Evolutionary conservation across 2,329 filamentous ascomycete species (phyloP).

Genomic region (Xenosphaeropsis pyriputrescens): DNA sequence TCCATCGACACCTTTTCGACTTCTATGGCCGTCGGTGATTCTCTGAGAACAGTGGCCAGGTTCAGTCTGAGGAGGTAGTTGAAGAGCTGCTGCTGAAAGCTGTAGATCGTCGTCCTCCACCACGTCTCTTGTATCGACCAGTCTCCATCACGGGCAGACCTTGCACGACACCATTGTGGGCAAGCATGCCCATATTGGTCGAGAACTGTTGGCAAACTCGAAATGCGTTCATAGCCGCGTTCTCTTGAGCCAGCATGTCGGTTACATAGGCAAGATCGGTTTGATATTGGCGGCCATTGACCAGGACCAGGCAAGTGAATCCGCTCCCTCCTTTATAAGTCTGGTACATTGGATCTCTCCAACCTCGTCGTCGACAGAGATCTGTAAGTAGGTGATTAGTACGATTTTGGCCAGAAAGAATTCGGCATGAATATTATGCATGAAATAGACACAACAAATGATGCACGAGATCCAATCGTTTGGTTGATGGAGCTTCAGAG

Average conservation of each 20-base stretch:
- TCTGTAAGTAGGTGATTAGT: constrained; percentile 34
- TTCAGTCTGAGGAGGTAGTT: constrained; percentile 10
- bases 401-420: no score
- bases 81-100: constrained; percentile 20
- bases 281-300: constrained; percentile 94
- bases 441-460: no score
- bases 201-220: constrained; percentile 98
- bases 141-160: constrained; percentile 36
- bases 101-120: constrained; percentile 16
- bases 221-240: constrained; percentile 89
- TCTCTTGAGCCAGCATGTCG: constrained; percentile 74
- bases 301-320: constrained; percentile 79
- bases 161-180: constrained; percentile 53
- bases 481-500: no score
- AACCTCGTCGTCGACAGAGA: constrained; percentile 86
- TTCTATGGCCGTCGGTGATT: no score
- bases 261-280: constrained; percentile 77
- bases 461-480: no score
- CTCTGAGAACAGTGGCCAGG: no score
- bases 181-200: constrained; percentile 85
- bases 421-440: no score
- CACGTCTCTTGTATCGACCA: constrained; percentile 14
- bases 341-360: constrained; percentile 83
- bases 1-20: no score
- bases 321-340: constrained; percentile 60